Conservation (phyloP, 257 asterid genomes). For the Nicotiana sylvestris region DNA sequence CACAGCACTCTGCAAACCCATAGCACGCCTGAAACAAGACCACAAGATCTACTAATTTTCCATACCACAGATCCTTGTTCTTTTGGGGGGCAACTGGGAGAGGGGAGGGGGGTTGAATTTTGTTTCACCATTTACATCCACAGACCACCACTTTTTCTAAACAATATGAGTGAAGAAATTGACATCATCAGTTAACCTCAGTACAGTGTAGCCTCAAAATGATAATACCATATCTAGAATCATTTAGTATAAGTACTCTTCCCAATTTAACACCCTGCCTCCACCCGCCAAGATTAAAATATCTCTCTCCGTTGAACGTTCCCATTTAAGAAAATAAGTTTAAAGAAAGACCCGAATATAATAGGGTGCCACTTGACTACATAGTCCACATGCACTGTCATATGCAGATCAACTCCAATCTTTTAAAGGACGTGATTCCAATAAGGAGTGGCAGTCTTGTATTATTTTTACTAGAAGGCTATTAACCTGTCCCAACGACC, state of each 20-base stretch:
- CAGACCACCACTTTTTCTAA: neutral
- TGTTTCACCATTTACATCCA: neutral
- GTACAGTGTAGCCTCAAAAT: neutral
- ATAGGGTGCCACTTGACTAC: neutral
- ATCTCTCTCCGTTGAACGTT: neutral
- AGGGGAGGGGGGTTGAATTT: neutral
- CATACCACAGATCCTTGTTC: constrained; percentile 2
- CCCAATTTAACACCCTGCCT: neutral
- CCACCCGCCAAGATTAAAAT: neutral
- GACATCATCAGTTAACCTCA: neutral
- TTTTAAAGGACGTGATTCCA: neutral
- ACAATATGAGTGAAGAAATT: neutral
- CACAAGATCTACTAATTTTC: constrained; percentile 7
- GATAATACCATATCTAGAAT: neutral
- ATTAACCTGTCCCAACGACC: no score
- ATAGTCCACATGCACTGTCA: neutral
- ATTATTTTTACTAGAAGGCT: no score
- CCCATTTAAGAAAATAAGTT: neutral
- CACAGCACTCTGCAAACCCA: constrained; percentile 84
- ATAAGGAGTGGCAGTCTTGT: no score
- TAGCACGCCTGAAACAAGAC: constrained; percentile 59
- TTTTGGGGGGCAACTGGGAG: neutral
- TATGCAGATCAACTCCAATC: neutral
- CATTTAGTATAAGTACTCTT: neutral
- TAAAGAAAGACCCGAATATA: neutral